A percentile compares a stretch with the other conserved stretches of the same genome.
Evolutionary conservation across 2,329 filamentous ascomycete species (phyloP).

Genomic region (Pseudocercospora macadamiae): DNA sequence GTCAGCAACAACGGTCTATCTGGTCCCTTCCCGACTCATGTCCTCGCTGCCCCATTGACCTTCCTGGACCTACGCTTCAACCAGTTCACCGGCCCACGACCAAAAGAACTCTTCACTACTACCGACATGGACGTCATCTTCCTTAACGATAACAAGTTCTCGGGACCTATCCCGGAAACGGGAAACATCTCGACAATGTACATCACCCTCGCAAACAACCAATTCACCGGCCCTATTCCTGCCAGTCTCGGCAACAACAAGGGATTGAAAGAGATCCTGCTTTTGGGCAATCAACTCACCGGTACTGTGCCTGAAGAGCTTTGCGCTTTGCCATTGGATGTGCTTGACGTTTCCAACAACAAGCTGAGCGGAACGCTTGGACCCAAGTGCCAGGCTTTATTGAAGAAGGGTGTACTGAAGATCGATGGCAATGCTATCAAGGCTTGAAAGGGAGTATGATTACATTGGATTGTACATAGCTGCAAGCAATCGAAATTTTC

Average conservation of each 20-base stretch:
- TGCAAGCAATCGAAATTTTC: too few species aligned
- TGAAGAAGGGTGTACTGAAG: constrained; percentile 10
- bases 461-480: too few species aligned
- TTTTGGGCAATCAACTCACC: constrained; percentile 19
- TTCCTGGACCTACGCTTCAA: constrained; percentile 25
- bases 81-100: constrained; percentile 13
- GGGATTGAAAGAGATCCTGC: constrained; percentile 11
- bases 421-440: neutral
- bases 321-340: constrained; percentile 16
- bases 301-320: constrained; percentile 19
- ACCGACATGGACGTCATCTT: constrained; percentile 18
- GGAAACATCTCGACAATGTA: constrained; percentile 8
- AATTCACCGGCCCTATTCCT: constrained; percentile 18
- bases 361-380: constrained; percentile 14
- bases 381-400: constrained; percentile 15
- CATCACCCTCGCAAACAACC: constrained; percentile 19
- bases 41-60: constrained; percentile 12
- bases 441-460: too few species aligned
- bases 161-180: constrained; percentile 17
- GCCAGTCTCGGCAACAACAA: constrained; percentile 12
- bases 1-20: constrained; percentile 18
- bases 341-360: constrained; percentile 20
- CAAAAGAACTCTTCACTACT: constrained; percentile 14
- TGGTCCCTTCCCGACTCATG: constrained; percentile 12
- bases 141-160: constrained; percentile 22